These are phyloP conservation scores for Colletotrichum kahawae DNA, from an alignment of 2,329 filamentous ascomycete genomes.

Conservation along the genomic window DNA sequence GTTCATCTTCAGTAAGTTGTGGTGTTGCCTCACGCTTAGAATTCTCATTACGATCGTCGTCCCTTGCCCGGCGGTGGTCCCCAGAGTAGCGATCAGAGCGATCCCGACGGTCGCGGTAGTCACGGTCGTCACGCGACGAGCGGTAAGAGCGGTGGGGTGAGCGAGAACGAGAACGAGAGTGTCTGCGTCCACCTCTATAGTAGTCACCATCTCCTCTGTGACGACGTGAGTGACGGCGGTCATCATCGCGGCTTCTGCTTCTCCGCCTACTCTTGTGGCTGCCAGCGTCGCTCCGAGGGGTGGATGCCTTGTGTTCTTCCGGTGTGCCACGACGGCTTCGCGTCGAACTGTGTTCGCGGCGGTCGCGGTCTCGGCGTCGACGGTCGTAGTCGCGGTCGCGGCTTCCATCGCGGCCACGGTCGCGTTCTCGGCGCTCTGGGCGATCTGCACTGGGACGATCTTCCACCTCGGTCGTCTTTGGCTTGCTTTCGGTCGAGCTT, in stretches of 20 bases:
- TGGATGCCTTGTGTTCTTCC: conserved; percentile 65
- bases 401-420: conserved; percentile 52
- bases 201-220: conserved; percentile 73
- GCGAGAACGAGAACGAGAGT: conserved; percentile 72
- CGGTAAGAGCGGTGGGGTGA: conserved; percentile 69
- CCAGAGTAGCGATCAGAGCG: conserved; percentile 37
- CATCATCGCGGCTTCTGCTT: conserved; percentile 79
- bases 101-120: conserved; percentile 61
- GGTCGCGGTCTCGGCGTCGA: conserved; percentile 53
- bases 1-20: conserved; percentile 90
- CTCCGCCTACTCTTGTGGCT: conserved; percentile 83
- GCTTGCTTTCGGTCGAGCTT: conserved; percentile 55
- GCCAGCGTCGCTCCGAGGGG: conserved; percentile 76
- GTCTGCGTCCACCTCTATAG: conserved; percentile 56
- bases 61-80: conserved; percentile 59
- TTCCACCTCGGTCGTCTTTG: conserved; percentile 52
- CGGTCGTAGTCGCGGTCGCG: conserved; percentile 53
- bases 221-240: conserved; percentile 75
- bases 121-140: conserved; percentile 55
- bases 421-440: conserved; percentile 50
- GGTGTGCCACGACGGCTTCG: conserved; percentile 53
- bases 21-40: conserved; percentile 63
- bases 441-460: conserved; percentile 63
- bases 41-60: conserved; percentile 47
- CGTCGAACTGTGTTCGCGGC: conserved; percentile 61